Evolutionary conservation across 176 grass and related monocot genomes (phyloP).

Genomic region (Eragrostis nindensis): DNA sequence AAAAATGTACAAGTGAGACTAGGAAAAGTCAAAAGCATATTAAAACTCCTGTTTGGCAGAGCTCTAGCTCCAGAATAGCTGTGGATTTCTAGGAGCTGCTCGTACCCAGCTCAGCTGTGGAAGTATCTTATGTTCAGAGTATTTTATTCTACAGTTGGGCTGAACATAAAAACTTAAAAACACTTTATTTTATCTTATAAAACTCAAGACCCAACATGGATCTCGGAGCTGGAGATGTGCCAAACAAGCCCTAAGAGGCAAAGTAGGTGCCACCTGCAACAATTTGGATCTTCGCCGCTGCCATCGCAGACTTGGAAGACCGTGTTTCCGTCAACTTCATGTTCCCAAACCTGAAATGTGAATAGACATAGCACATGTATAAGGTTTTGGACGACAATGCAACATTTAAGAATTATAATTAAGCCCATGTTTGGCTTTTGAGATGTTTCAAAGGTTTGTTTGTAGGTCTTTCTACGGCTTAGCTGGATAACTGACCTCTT

Average conservation of each 20-base stretch:
- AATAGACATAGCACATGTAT: background rate
- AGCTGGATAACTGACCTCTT: background rate
- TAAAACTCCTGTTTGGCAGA: too few relatives aligned
- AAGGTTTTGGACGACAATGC: background rate
- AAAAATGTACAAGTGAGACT: background rate
- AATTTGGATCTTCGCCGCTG: slow-evolving; percentile 54
- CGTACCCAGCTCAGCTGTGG: too few relatives aligned
- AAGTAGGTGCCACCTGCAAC: slow-evolving; percentile 38
- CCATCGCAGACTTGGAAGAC: slow-evolving; percentile 44
- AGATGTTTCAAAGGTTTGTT: background rate
- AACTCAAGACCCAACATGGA: too few relatives aligned
- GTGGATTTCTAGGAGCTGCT: too few relatives aligned
- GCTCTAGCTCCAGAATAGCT: too few relatives aligned
- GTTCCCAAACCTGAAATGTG: slow-evolving; percentile 50
- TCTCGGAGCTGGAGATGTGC: too few relatives aligned
- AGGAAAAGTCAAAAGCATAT: too few relatives aligned
- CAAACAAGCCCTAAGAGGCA: background rate
- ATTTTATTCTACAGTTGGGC: too few relatives aligned
- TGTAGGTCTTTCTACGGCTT: too few relatives aligned
- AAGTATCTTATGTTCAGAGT: too few relatives aligned
- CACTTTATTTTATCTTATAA: too few relatives aligned
- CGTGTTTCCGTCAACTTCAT: slow-evolving; percentile 38
- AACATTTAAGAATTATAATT: background rate
- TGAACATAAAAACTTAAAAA: too few relatives aligned
- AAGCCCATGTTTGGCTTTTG: background rate